Conservation (phyloP, 305 asterid species). For the Rubia occidens region DNA sequence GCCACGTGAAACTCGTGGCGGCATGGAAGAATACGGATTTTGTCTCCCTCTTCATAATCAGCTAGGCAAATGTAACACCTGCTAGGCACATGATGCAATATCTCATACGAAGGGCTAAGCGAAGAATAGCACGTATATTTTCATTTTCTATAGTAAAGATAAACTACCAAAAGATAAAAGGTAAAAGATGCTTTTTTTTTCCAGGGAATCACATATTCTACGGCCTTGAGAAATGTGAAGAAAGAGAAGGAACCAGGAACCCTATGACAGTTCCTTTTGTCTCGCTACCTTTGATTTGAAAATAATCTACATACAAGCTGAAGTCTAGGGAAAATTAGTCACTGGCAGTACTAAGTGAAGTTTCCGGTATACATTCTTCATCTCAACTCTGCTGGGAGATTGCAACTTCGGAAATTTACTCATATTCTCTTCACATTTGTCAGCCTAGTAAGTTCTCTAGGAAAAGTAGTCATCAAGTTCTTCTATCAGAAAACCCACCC, state of each 20-base stretch:
- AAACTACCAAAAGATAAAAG: background rate
- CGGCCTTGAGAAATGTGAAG: background rate
- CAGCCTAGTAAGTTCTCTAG: background rate
- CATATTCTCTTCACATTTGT: background rate
- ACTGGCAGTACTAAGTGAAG: background rate
- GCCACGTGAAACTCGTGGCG: conserved; percentile 75
- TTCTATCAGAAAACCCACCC: conserved; percentile 5
- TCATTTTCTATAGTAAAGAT: background rate
- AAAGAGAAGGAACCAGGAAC: background rate
- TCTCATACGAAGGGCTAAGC: background rate
- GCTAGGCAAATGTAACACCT: conserved; percentile 90
- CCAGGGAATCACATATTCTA: background rate
- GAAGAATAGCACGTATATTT: too few species aligned
- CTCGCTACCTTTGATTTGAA: background rate
- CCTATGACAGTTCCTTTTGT: background rate
- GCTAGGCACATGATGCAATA: conserved; percentile 15
- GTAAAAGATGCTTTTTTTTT: background rate
- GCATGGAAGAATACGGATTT: conserved; percentile 73
- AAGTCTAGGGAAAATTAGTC: background rate
- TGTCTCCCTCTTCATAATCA: conserved; percentile 81
- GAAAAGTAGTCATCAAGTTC: background rate
- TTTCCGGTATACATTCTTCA: conserved; percentile 1
- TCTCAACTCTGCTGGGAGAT: background rate
- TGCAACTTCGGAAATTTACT: background rate
- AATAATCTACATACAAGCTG: background rate